phyloP scores from a whole-genome alignment of 129 eudicot species.

The Helianthus tuberosus region DNA sequence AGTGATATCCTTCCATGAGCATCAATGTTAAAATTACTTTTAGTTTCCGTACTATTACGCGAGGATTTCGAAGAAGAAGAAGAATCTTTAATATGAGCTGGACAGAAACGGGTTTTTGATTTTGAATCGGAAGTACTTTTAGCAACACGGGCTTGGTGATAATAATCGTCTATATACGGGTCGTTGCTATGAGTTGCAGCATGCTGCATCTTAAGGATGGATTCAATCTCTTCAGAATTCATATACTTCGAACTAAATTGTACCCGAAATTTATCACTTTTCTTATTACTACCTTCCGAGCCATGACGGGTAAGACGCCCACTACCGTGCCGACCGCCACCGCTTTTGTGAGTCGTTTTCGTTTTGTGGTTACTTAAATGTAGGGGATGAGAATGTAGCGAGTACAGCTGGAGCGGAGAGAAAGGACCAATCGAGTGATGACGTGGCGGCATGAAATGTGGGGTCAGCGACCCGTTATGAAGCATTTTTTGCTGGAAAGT shows the following conservation, averaged over 20 bases:
- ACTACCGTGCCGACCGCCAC: slow-evolving; percentile 46
- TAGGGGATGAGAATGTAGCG: slow-evolving; percentile 60
- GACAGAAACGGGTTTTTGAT: slow-evolving; percentile 75
- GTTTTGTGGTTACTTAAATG: slow-evolving; percentile 60
- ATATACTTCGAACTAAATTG: slow-evolving; percentile 86
- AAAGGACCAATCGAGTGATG: slow-evolving; percentile 62
- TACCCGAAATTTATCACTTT: slow-evolving; percentile 50
- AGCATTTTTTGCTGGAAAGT: slow-evolving; percentile 67
- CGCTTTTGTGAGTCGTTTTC: slow-evolving; percentile 48
- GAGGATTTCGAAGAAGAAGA: slow-evolving; percentile 48
- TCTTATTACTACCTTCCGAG: slow-evolving; percentile 65
- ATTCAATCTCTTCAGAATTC: slow-evolving; percentile 92
- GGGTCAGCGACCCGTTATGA: slow-evolving; percentile 63
- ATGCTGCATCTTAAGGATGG: slow-evolving; percentile 84
- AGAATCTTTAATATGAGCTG: slow-evolving; percentile 62
- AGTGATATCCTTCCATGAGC: slow-evolving; percentile 81
- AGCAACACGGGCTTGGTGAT: slow-evolving; percentile 86
- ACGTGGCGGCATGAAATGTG: slow-evolving; percentile 51
- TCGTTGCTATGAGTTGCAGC: slow-evolving; percentile 86
- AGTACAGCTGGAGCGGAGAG: slow-evolving; percentile 54
- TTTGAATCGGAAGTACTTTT: slow-evolving; percentile 67
- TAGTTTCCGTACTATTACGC: slow-evolving; percentile 65
- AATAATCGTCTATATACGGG: slow-evolving; percentile 90
- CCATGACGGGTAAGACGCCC: slow-evolving; percentile 67
- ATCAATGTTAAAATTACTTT: slow-evolving; percentile 69